These are phyloP conservation scores for Podospora appendiculata DNA, from an alignment of 495 filamentous ascomycete genomes.

Conservation along the genomic window DNA sequence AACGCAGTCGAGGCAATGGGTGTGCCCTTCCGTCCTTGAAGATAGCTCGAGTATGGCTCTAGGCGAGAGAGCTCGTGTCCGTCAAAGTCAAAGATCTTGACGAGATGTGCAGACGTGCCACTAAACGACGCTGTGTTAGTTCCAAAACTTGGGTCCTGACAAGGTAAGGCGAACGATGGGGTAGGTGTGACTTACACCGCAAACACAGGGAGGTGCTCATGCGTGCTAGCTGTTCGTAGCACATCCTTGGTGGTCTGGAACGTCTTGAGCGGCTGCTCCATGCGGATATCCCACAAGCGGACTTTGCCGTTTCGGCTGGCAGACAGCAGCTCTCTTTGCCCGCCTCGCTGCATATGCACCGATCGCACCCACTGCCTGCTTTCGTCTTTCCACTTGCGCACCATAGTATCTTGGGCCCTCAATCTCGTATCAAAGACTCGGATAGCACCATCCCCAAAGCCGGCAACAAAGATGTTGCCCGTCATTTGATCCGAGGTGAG, in stretches of 20 bases:
- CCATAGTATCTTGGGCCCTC: conserved; percentile 75
- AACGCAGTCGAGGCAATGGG: conserved; percentile 87
- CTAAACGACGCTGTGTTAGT: conserved; percentile 40
- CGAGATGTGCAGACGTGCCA: conserved; percentile 76
- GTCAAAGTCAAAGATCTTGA: conserved; percentile 88
- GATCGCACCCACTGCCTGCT: conserved; percentile 86
- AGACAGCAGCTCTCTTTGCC: conserved; percentile 78
- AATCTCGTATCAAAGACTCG: conserved; percentile 87
- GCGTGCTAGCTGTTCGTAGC: conserved; percentile 77
- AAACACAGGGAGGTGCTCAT: conserved; percentile 96
- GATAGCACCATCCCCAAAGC: conserved; percentile 95
- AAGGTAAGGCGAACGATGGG: no score
- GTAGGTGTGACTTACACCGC: conserved; percentile 66
- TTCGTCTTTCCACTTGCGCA: conserved; percentile 86
- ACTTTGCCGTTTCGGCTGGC: conserved; percentile 88
- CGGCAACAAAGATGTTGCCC: conserved; percentile 89
- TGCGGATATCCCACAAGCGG: conserved; percentile 91
- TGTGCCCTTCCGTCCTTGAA: conserved; percentile 61
- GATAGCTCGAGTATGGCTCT: conserved; percentile 83
- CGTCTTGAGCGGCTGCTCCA: conserved; percentile 63
- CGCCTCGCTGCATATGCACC: conserved; percentile 94
- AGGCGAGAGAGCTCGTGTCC: conserved; percentile 66
- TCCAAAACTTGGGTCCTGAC: background rate
- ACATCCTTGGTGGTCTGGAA: conserved; percentile 69
- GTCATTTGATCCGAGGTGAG: conserved; percentile 96